Evolutionary conservation across 2,329 filamentous ascomycete genomes (phyloP), one percentile per base, ranked within the genome.

Genomic region (Rhynchosporium agropyri): DNA sequence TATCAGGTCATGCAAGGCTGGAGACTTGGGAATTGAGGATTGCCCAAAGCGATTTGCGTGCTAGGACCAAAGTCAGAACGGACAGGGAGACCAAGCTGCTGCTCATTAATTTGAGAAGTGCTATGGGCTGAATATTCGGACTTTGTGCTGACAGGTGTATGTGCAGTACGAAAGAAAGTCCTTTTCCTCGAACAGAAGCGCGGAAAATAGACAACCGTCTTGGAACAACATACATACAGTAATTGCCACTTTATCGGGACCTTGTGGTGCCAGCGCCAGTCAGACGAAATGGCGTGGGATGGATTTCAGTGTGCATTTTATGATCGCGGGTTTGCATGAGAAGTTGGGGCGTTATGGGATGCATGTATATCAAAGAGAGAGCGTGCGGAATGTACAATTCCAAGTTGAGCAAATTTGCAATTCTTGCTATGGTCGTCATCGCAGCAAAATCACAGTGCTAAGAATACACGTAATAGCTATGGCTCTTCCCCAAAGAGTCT

Each of bases 151-250:
- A 63, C 36, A 12, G 3, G 53, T 42, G 4, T 13, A 10, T 56
- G 9, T 69, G 36, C 71, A 96, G 95, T 99, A 61, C 90, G 92
- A 77, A 92, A 94, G 81, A 90, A 97, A 80, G 95, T 99, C 38
- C 83, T 99, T 36, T 99, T 99, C 79, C 84, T 98, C 62, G 95
- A 99, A 77, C 87, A 91, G 75, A 97, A 96, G 76, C 89, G 92
- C 75, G 89, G 83, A 61, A 87, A 84, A 78, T 84, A 78, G 72
- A 68, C 50, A 48, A 51, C 10, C 33, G 12, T 33, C 31, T 40
- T 5, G n/a, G 31, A 13, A 31, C 43, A 9, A 29, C 38, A 48
- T 48, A 42, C 45, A 60, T 20, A 54, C n/a, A 28, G 7, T 4
- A 6, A 42, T 42, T n/a, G 20, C 9, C 36, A 54, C 33, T 29